These are phyloP conservation scores for Termitomyces sp. DNA, from an alignment of 768 basidiomycete genomes.

Conservation along the genomic window DNA sequence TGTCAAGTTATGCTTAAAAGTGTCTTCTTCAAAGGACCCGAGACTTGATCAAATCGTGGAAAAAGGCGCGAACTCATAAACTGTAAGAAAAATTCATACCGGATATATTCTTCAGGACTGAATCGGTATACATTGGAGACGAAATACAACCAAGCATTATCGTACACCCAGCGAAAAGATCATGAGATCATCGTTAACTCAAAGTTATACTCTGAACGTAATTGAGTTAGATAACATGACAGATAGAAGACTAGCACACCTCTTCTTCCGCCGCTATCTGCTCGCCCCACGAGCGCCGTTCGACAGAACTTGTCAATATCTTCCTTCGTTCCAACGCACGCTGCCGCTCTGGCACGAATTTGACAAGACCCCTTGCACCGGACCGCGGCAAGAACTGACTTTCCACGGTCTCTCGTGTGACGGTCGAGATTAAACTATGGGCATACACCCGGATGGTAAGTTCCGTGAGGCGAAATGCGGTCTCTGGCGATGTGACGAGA, in stretches of 20 bases:
- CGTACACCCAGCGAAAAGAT: neutral
- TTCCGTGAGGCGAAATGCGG: conserved; percentile 7
- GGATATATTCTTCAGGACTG: neutral
- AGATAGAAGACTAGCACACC: neutral
- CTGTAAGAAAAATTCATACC: neutral
- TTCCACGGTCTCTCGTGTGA: conserved; percentile 6
- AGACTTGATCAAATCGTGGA: neutral
- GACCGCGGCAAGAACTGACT: conserved; percentile 7
- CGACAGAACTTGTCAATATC: conserved; percentile 3
- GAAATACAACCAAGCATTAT: neutral
- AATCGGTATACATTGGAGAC: neutral
- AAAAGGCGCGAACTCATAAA: neutral
- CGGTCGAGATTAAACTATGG: conserved; percentile 5
- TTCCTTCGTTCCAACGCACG: neutral
- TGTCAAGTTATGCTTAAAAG: neutral
- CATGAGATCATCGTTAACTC: too few species aligned
- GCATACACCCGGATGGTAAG: conserved; percentile 10
- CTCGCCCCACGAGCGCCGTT: conserved; percentile 9
- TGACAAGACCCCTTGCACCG: conserved; percentile 8
- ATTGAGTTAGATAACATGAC: neutral
- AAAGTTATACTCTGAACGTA: neutral
- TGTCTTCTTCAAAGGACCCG: neutral
- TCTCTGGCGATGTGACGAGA: conserved; percentile 1
- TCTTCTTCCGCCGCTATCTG: conserved; percentile 1
- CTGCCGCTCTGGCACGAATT: conserved; percentile 8